Base-by-base conservation (phyloP, 805 yeast genomes). In the Cyberlindnera mycetangii region DNA sequence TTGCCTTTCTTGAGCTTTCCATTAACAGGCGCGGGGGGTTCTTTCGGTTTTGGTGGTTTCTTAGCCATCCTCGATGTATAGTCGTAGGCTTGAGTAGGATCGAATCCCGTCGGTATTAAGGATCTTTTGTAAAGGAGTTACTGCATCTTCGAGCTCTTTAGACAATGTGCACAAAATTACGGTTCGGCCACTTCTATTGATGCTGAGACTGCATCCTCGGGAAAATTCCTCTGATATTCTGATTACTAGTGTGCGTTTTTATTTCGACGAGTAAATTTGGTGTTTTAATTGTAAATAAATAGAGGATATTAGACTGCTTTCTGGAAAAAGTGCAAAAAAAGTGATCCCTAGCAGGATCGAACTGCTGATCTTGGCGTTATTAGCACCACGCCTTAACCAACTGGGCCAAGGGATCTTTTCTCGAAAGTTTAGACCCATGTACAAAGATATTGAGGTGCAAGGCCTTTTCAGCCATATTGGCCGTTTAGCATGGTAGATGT, bases 271-370 rank as follows among this genome's bases (percentile, higher is more conserved):
- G n/a, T n/a, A n/a, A n/a, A n/a, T n/a, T n/a, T n/a, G n/a, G n/a
- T n/a, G n/a, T n/a, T n/a, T n/a, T n/a, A n/a, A n/a, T n/a, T n/a
- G n/a, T n/a, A n/a, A n/a, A n/a, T n/a, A n/a, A n/a, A n/a, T n/a
- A n/a, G n/a, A n/a, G n/a, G n/a, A n/a, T n/a, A n/a, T n/a, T n/a
- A n/a, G n/a, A n/a, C n/a, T n/a, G n/a, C n/a, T n/a, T n/a, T n/a
- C n/a, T n/a, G n/a, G n/a, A n/a, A n/a, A 27, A 11, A 16, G 17
- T 19, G 30, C 33, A 42, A 38, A 43, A 31, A 48, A 41, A 44
- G 20, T 80, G 86, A 79, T 80, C 85, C 84, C 85, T 79, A 78
- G 84, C 86, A 78, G 86, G 86, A 79, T 81, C 85, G 86, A 81
- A 81, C 87, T 78, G 87, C 85, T 78, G 87, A 81, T 80, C 87